Conservation (phyloP, 2,329 filamentous ascomycete genomes). For the Orbilia quercus region DNA sequence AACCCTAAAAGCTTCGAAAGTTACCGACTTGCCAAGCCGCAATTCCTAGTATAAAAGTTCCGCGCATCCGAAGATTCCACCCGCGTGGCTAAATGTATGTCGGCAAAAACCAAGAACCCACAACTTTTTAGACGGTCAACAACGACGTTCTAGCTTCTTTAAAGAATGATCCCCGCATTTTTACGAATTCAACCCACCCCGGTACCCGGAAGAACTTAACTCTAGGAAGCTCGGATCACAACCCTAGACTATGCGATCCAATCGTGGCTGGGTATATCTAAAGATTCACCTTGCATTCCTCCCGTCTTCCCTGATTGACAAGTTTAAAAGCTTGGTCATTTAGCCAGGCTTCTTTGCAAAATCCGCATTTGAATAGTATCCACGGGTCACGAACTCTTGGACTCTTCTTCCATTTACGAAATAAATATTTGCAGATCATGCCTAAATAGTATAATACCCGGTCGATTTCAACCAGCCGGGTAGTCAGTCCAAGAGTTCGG, state of each 20-base stretch:
- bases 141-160: not conserved
- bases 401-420: not conserved
- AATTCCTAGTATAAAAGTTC: constrained; percentile 11
- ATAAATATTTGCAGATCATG: constrained; percentile 27
- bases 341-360: constrained; percentile 13
- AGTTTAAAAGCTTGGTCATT: constrained; percentile 21
- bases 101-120: constrained; percentile 27
- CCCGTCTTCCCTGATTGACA: constrained; percentile 3
- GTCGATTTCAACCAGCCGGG: constrained; percentile 20
- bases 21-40: constrained; percentile 2
- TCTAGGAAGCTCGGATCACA: constrained; percentile 48
- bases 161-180: constrained; percentile 43
- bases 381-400: not conserved
- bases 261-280: constrained; percentile 11
- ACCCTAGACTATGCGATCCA: constrained; percentile 29
- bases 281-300: constrained; percentile 15
- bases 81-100: constrained; percentile 50
- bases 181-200: constrained; percentile 22
- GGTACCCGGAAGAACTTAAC: constrained; percentile 48
- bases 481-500: constrained; percentile 21
- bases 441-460: constrained; percentile 47
- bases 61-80: constrained; percentile 35
- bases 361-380: not conserved
- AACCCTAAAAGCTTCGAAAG: not conserved
- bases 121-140: constrained; percentile 3